Conservation (phyloP, 352 stramenopile genomes). For the Blastocystis sp. region DNA sequence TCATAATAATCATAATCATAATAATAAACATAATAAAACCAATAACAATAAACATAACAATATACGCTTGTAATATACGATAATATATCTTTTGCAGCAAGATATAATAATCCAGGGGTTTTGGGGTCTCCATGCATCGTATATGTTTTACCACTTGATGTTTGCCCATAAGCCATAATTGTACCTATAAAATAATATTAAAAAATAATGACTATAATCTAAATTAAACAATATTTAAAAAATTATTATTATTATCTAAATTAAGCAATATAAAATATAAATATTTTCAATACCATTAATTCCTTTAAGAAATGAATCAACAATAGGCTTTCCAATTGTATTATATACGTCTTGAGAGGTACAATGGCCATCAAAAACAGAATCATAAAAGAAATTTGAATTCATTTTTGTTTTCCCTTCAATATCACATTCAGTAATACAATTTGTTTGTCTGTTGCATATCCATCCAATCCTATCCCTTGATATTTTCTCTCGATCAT, state of each 20-base stretch:
- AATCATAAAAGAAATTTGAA: conserved; percentile 34
- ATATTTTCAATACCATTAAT: conserved; percentile 38
- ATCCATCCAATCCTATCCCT: conserved; percentile 21
- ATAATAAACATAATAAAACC: too few species aligned
- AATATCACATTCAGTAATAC: conserved; percentile 24
- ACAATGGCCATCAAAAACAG: conserved; percentile 39
- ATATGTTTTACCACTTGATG: conserved; percentile 75
- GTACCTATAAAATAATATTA: conserved; percentile 21
- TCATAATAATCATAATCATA: too few species aligned
- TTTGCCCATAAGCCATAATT: conserved; percentile 85
- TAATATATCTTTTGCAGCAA: conserved; percentile 29
- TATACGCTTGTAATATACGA: conserved; percentile 17
- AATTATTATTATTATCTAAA: too few species aligned
- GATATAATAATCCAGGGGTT: conserved; percentile 16
- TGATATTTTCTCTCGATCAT: conserved; percentile 29
- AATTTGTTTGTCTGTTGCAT: conserved; percentile 15
- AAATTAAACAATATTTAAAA: too few species aligned
- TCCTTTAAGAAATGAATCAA: conserved; percentile 41
- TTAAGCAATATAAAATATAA: too few species aligned
- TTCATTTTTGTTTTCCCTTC: conserved; percentile 11
- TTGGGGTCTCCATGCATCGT: conserved; percentile 70
- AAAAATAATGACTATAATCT: too few species aligned
- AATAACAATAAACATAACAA: too few species aligned
- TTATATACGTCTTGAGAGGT: conserved; percentile 39
- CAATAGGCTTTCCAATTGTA: conserved; percentile 36